Conservation (phyloP, 192 early-diverging fungal species). For the Entomortierella lignicola region DNA sequence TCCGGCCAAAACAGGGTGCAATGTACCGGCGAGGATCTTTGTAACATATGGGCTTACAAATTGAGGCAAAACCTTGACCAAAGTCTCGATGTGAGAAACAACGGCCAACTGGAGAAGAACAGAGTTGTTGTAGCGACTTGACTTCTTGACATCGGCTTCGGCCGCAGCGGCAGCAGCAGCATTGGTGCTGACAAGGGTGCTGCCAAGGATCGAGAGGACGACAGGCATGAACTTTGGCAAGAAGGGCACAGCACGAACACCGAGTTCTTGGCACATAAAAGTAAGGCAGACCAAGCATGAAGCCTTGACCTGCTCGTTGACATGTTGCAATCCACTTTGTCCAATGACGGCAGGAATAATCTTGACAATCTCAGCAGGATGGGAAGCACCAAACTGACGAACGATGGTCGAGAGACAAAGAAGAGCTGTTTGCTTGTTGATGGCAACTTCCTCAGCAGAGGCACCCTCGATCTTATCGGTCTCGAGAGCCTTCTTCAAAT, state of each 20-base stretch:
- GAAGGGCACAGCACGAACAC: conserved; percentile 79
- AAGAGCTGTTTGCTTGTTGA: conserved; percentile 83
- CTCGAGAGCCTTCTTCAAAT: conserved; percentile 59
- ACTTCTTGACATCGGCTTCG: conserved; percentile 55
- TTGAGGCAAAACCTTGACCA: conserved; percentile 74
- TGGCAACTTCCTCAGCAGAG: conserved; percentile 54
- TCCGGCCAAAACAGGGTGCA: conserved; percentile 62
- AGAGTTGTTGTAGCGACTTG: conserved; percentile 51
- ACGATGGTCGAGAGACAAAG: conserved; percentile 83
- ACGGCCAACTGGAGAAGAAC: conserved; percentile 64
- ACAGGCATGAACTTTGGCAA: conserved; percentile 88
- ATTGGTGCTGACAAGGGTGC: conserved; percentile 57
- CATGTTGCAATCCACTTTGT: conserved; percentile 52
- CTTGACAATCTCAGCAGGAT: conserved; percentile 70
- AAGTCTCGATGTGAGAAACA: conserved; percentile 65
- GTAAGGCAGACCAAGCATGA: conserved; percentile 71
- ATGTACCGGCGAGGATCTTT: conserved; percentile 64
- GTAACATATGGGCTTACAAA: conserved; percentile 80
- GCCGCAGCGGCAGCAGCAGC: conserved; percentile 56
- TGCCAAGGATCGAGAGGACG: conserved; percentile 69
- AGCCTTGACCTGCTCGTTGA: conserved; percentile 60
- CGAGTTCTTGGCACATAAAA: conserved; percentile 74
- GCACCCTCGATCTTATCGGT: conserved; percentile 53
- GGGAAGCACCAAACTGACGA: conserved; percentile 68
- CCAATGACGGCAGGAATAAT: conserved; percentile 67